Conservation (phyloP, 345 rosid species). For the Acer campestre region DNA sequence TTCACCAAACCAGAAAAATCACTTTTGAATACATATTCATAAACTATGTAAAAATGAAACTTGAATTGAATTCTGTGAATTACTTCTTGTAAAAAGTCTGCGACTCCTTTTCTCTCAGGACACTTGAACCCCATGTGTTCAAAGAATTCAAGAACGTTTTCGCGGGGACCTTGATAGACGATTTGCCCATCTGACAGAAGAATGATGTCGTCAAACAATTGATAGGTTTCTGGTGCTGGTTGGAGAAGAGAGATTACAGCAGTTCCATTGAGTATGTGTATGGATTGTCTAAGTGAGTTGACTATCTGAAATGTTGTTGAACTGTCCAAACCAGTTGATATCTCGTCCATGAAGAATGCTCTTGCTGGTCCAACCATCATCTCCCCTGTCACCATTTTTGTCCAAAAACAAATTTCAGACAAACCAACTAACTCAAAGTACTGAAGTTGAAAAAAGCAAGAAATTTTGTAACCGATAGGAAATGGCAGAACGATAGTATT, state of each 20-base stretch:
- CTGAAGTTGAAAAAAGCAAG: no score
- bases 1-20: slow-evolving; percentile 7
- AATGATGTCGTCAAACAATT: slow-evolving; percentile 73
- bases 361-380: slow-evolving; percentile 81
- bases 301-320: slow-evolving; percentile 86
- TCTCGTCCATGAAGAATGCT: slow-evolving; percentile 88
- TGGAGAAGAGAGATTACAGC: slow-evolving; percentile 81
- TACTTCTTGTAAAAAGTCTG: slow-evolving; percentile 88
- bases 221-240: slow-evolving; percentile 80
- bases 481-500: no score
- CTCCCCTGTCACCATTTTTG: slow-evolving; percentile 47
- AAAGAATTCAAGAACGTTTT: slow-evolving; percentile 65
- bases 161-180: slow-evolving; percentile 78
- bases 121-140: slow-evolving; percentile 66
- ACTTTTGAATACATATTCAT: no score
- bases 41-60: background rate
- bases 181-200: slow-evolving; percentile 81
- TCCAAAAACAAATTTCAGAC: background rate
- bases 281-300: slow-evolving; percentile 61
- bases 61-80: no score
- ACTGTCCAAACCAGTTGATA: slow-evolving; percentile 82
- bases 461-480: no score
- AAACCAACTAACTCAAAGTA: no score
- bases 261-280: slow-evolving; percentile 66
- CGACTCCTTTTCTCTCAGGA: slow-evolving; percentile 82